Evolutionary conservation across 495 filamentous ascomycete species (phyloP), one percentile per base, ranked within the genome.

Genomic region (Neurospora cerealis): DNA sequence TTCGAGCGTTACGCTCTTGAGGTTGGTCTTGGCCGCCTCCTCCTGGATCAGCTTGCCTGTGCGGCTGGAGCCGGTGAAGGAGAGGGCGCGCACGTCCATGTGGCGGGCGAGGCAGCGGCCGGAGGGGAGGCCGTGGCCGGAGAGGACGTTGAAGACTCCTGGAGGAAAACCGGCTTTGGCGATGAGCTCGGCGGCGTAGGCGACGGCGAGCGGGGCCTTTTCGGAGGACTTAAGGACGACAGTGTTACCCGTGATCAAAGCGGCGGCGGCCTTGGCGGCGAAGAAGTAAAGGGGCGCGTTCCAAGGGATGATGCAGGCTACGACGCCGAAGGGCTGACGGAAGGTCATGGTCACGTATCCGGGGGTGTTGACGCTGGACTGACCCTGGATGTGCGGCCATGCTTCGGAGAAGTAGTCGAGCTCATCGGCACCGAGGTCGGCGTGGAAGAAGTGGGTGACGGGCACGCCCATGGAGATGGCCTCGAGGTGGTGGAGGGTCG

Each of bases 261-360:
- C 95, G 8, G 95, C 94, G 6, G 92, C 94, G 2, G 96, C 82
- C 80, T 98, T 98, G 93, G 92, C 94, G 1, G 91, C 91, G 1
- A 93, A 91, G 91, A 97, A 97, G 32, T 85, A 86, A 6, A 95
- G 82, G 9, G 94, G 93, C 73, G 90, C 95, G 75, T 97, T 96
- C 94, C 93, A 97, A 28, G 93, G 93, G 71, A 97, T 96, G 77
- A 97, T 97, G 81, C 95, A 91, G 10, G 90, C 94, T 71, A 93
- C 95, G 3, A 98, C 95, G 72, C 95, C 95, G 73, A 96, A 85
- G 0, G 95, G 95, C 80, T 98, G 92, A 66, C 92, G 90, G 40
- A 97, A 85, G 5, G 95, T 97, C 77, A 97, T 96, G 70, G 91
- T 93, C 72, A 98, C 88, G 82, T 97, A 95, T n/a, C 84, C 83